phyloP scores from a whole-genome alignment of 192 early-diverging fungal species.

The Diversispora eburnea region DNA sequence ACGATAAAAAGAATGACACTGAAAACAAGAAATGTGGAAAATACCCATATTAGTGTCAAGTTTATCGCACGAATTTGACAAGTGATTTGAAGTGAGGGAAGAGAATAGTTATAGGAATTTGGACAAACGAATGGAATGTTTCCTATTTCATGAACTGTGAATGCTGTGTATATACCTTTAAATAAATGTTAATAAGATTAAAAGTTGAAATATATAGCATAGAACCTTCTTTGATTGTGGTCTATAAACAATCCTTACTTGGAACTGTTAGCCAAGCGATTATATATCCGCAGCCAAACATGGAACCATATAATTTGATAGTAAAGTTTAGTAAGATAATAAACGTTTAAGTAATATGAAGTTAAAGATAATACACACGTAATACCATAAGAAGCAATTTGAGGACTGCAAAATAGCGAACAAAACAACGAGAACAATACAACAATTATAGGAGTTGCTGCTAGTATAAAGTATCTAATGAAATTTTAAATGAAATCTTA shows the following conservation, averaged over 20 bases:
- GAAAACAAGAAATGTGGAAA: conserved; percentile 21
- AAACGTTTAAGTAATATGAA: conserved; percentile 25
- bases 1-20: background rate
- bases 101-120: conserved; percentile 23
- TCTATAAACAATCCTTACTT: conserved; percentile 23
- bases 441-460: conserved; percentile 22
- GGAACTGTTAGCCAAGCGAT: conserved; percentile 17
- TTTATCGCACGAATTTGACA: conserved; percentile 16
- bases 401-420: background rate
- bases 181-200: conserved; percentile 23
- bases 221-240: conserved; percentile 24
- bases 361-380: conserved; percentile 17
- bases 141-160: conserved; percentile 18
- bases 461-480: conserved; percentile 17
- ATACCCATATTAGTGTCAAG: conserved; percentile 20
- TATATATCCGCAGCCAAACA: conserved; percentile 18
- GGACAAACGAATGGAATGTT: conserved; percentile 26
- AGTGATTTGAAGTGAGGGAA: conserved; percentile 16
- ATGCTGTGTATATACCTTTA: conserved; percentile 25
- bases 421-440: background rate
- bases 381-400: conserved; percentile 10
- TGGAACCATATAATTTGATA: conserved; percentile 23
- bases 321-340: conserved; percentile 24
- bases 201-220: conserved; percentile 27
- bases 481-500: conserved; percentile 22